Evolutionary conservation across 371 early-diverging fungal genomes (phyloP).

Genomic region (Apophysomyces ossiformis): DNA sequence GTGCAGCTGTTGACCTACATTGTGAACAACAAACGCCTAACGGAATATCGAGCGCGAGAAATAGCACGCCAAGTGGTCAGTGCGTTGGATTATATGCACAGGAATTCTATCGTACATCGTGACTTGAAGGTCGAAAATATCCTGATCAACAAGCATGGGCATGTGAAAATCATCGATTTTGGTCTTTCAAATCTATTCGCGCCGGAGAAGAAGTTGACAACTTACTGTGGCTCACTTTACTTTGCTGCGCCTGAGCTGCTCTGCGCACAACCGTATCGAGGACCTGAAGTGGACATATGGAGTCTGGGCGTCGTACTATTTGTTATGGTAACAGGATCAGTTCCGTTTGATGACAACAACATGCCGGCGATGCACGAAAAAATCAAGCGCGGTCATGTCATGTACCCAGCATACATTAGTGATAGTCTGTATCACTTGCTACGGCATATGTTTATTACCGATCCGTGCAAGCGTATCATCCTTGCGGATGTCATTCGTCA

Average conservation of each 20-base stretch:
- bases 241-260: conserved; percentile 98
- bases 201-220: conserved; percentile 79
- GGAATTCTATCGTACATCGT: conserved; percentile 96
- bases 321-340: conserved; percentile 92
- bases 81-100: conserved; percentile 93
- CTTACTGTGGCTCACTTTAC: conserved; percentile 95
- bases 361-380: conserved; percentile 92
- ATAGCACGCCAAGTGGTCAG: conserved; percentile 94
- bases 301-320: conserved; percentile 95
- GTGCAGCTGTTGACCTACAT: conserved; percentile 91
- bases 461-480: conserved; percentile 74
- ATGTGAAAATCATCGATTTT: conserved; percentile 94
- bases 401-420: conserved; percentile 84
- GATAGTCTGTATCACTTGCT: conserved; percentile 80
- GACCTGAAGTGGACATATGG: conserved; percentile 98
- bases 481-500: conserved; percentile 79
- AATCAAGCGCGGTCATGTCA: conserved; percentile 84
- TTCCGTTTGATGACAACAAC: conserved; percentile 96
- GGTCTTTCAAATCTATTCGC: conserved; percentile 94
- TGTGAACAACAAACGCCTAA: conserved; percentile 85
- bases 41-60: conserved; percentile 86
- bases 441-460: conserved; percentile 76
- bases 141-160: conserved; percentile 79
- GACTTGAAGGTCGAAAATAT: conserved; percentile 98
- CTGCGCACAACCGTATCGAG: conserved; percentile 85